Conservation (phyloP, 495 filamentous ascomycete species). For the Hypoxylon trugodes region DNA sequence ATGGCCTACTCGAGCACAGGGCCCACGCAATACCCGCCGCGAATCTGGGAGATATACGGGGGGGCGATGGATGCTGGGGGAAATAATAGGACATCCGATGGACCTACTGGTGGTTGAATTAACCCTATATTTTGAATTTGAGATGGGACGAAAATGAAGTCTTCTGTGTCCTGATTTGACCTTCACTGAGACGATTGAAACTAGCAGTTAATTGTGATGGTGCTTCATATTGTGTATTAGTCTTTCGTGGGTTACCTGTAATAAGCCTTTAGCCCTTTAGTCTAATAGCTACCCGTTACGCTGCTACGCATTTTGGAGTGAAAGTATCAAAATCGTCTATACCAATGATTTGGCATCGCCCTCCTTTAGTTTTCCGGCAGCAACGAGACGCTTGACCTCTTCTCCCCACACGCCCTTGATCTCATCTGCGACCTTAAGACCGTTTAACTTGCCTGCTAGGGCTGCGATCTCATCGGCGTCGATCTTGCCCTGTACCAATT, state of each 20-base stretch:
- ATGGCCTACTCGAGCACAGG: neutral
- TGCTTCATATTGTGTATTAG: no score
- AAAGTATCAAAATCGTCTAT: conserved; percentile 7
- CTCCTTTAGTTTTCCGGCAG: conserved; percentile 83
- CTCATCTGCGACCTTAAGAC: conserved; percentile 72
- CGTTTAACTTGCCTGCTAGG: conserved; percentile 78
- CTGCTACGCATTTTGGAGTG: no score
- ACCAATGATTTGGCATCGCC: conserved; percentile 66
- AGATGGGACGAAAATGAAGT: no score
- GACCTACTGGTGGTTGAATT: no score
- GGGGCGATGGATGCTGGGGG: no score
- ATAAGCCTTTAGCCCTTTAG: neutral
- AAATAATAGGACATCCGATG: no score
- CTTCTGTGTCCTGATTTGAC: no score
- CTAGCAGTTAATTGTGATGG: no score
- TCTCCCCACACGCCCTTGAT: conserved; percentile 72
- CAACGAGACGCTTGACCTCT: conserved; percentile 77
- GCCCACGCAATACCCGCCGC: neutral
- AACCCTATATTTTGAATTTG: no score
- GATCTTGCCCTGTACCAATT: conserved; percentile 87
- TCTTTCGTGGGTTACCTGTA: conserved; percentile 4
- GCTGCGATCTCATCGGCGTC: conserved; percentile 86
- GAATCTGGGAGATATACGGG: no score
- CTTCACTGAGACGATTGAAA: no score
- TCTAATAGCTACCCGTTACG: neutral